Evolutionary conservation across 2,329 filamentous ascomycete species (phyloP).

Genomic region (Xylariaceae sp.): DNA sequence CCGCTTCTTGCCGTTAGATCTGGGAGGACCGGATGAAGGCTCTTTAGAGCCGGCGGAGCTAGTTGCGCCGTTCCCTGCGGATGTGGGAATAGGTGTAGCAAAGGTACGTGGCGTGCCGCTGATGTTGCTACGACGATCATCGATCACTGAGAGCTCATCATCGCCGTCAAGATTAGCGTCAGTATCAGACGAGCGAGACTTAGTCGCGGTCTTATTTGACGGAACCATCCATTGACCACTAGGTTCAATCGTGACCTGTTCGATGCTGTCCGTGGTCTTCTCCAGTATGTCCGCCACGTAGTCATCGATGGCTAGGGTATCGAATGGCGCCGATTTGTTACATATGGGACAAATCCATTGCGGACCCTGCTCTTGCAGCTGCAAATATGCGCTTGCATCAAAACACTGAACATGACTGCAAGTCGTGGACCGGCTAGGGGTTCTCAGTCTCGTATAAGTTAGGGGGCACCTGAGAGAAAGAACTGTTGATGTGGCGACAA

Average conservation of each 20-base stretch:
- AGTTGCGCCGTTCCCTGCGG: constrained; percentile 20
- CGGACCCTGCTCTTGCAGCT: constrained; percentile 90
- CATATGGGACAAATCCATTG: constrained; percentile 97
- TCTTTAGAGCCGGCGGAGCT: constrained; percentile 21
- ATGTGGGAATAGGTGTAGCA: constrained; percentile 23
- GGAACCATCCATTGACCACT: constrained; percentile 67
- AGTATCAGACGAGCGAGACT: constrained; percentile 24
- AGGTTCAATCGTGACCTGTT: constrained; percentile 87
- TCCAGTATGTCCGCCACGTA: constrained; percentile 80
- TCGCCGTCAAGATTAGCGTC: constrained; percentile 38
- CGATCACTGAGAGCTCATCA: constrained; percentile 47
- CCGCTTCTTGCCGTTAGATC: constrained; percentile 31
- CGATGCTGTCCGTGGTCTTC: constrained; percentile 62
- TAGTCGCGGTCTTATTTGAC: constrained; percentile 31
- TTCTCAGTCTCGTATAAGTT: constrained; percentile 73
- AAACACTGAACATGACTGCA: constrained; percentile 95
- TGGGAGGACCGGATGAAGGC: constrained; percentile 37
- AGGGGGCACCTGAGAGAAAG: constrained; percentile 91
- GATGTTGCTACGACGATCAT: constrained; percentile 37
- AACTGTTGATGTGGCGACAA: constrained; percentile 80
- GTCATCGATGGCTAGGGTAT: constrained; percentile 81
- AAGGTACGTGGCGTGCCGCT: constrained; percentile 21
- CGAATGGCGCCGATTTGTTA: constrained; percentile 75
- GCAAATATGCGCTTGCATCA: constrained; percentile 85
- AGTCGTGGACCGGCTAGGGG: constrained; percentile 71